Evolutionary conservation across 2,329 filamentous ascomycete genomes (phyloP), one percentile per base, ranked within the genome.

Genomic region (Aspergillus vadensis): DNA sequence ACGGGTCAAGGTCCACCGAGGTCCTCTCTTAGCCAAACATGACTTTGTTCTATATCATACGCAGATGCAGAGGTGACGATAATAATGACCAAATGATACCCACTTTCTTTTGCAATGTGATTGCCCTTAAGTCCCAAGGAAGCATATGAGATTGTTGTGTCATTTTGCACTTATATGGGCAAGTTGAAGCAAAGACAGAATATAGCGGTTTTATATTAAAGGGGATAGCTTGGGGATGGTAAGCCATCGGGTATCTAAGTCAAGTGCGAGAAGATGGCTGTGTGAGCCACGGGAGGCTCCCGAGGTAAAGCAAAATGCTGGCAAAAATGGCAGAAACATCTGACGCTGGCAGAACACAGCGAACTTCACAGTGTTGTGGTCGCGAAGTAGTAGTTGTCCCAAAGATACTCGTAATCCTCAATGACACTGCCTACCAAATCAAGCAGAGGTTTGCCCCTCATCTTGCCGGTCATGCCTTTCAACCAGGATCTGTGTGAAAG

Each of bases 301-400:
- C 27, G 15, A 50, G 30, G 25, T 14, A 8, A n/a, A 30, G 23
- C 25, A 56, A 62, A 62, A 60, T 41, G 55, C 57, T 60, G 41
- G 51, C n/a, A n/a, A 51, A 30, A 21, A 43, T 61, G 59, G 62
- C 38, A 48, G 51, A 19, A 12, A 44, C 41, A 21, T 21, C 9
- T 12, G 41, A 44, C 19, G 17, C 19, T 47, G 17, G 43, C 48
- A 25, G 10, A 23, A 5, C 41, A 5, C 41, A 27, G 32, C 17
- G 39, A 32, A 36, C 36, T 58, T 72, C 64, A 79, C 50, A 79
- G 68, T 12, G 85, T 88, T 25, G 85, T 83, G 1, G 86, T 89
- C 17, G 86, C 83, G 77, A 98, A 99, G 78, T 98, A 96, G 77
- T 97, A 98, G 70, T 96, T 93, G 78, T 97, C 92, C 95, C 95